Base-by-base conservation (phyloP, 495 filamentous ascomycete genomes). In the Schizothecium vesticola region DNA sequence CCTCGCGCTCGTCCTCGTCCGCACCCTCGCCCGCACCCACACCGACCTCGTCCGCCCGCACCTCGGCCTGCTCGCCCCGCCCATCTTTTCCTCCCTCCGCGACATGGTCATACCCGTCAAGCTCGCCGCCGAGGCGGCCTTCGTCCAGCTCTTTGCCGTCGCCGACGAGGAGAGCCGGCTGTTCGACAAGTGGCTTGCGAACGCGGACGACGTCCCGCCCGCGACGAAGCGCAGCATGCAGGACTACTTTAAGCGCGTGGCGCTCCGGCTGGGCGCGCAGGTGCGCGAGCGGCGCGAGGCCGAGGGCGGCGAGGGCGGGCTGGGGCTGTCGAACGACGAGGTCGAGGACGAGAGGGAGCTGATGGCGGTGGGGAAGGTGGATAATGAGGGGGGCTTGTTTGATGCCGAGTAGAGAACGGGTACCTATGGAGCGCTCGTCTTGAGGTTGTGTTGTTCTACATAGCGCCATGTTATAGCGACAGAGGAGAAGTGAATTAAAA, bases 61-160 rank as follows among this genome's bases (percentile, higher is more conserved):
- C 74, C 84, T 98, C 61, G 78, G 85, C 16, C 79, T 92, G 1
- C 86, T 99, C 22, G 90, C 91, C 0, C 90, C 91, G 16, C 89
- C 92, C 2, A 87, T 97, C 56, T 99, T 99, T 74, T 89, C 92
- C 29, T 90, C 89, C 59, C 95, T 99, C 22, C 90, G 95, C 33
- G 95, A 98, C 76, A 84, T 90, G 56, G 87, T 98, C n/a, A 98
- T 99, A 63, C 96, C 96, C 6, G 89, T 99, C 70, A 99, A 99
- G 78, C 84, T 99, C 28, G 90, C 96, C 3, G 93, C 95, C 13
- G 95, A 99, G 80, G 94, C 94, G 2, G 93, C 93, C 2, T 97
- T 98, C 77, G 84, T 98, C 31, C 87, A 92, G n/a, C 79, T 98
- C n/a, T 98, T 99, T 81, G 86, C 87, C 2, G 93, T 98, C 1